Conservation (phyloP, 2,329 filamentous ascomycete genomes). For the Aspergillus brasiliensis region DNA sequence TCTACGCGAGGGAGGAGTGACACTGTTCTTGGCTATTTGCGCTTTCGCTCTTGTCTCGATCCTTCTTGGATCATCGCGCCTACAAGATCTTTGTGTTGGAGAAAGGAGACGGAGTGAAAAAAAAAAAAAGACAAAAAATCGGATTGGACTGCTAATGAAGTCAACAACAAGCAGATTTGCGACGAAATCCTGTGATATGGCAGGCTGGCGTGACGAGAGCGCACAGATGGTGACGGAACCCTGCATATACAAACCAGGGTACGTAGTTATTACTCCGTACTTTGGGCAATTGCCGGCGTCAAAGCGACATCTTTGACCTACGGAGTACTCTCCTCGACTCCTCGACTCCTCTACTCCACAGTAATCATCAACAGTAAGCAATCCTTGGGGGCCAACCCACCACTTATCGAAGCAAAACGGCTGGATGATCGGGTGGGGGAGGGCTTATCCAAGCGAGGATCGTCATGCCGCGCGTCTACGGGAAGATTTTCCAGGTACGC, state of each 20-base stretch:
- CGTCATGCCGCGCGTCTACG: constrained; percentile 23
- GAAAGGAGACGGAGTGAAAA: too few species aligned
- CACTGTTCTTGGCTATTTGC: too few species aligned
- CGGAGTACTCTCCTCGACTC: neutral
- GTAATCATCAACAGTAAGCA: neutral
- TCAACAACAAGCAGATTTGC: too few species aligned
- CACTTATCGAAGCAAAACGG: constrained; percentile 8
- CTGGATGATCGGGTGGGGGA: constrained; percentile 13
- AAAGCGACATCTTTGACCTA: neutral
- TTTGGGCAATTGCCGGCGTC: neutral
- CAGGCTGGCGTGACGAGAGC: neutral
- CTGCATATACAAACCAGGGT: neutral
- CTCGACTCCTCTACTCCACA: neutral
- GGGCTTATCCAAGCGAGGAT: constrained; percentile 19
- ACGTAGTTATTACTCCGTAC: too few species aligned
- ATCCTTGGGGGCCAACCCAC: neutral
- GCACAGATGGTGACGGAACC: neutral
- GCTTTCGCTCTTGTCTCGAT: too few species aligned
- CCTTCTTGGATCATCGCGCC: too few species aligned
- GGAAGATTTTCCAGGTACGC: neutral
- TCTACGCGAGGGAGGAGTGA: too few species aligned
- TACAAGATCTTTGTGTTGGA: too few species aligned
- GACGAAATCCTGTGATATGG: too few species aligned
- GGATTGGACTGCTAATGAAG: too few species aligned
- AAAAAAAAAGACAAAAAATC: too few species aligned